Evolutionary conservation across 495 filamentous ascomycete genomes (phyloP).

Genomic region (Hypoxylon fragiforme): DNA sequence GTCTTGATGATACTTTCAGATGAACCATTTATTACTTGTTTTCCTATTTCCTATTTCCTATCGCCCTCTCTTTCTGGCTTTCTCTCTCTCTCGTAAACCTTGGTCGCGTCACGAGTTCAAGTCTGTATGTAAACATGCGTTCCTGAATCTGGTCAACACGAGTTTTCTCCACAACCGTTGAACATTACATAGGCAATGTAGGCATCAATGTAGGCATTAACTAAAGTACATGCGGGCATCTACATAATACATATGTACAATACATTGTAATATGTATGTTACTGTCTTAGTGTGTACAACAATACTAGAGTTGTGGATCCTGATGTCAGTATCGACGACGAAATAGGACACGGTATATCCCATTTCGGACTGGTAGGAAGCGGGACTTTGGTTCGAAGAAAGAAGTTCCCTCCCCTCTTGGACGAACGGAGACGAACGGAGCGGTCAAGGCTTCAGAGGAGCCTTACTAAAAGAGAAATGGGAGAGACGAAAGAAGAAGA

Average conservation of each 20-base stretch:
- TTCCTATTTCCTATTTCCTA: neutral
- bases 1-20: conserved; percentile 25
- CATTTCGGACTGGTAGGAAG: conserved; percentile 26
- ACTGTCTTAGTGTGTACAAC: too few relatives aligned
- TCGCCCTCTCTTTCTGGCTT: too few relatives aligned
- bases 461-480: neutral
- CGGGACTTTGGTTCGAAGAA: conserved; percentile 29
- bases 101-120: neutral
- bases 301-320: conserved; percentile 30
- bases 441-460: conserved; percentile 25
- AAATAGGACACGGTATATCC: conserved; percentile 22
- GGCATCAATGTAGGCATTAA: too few relatives aligned
- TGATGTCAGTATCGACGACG: conserved; percentile 28
- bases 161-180: conserved; percentile 24
- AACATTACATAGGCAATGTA: too few relatives aligned
- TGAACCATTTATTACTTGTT: neutral
- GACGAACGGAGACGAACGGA: conserved; percentile 7
- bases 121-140: neutral
- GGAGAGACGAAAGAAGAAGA: conserved; percentile 3
- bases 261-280: too few relatives aligned
- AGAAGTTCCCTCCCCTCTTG: conserved; percentile 1
- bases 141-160: conserved; percentile 14
- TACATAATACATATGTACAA: too few relatives aligned
- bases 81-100: too few relatives aligned
- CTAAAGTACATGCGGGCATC: too few relatives aligned